Evolutionary conservation across 2,329 filamentous ascomycete species (phyloP).

Genomic region (Xylaria sp.): DNA sequence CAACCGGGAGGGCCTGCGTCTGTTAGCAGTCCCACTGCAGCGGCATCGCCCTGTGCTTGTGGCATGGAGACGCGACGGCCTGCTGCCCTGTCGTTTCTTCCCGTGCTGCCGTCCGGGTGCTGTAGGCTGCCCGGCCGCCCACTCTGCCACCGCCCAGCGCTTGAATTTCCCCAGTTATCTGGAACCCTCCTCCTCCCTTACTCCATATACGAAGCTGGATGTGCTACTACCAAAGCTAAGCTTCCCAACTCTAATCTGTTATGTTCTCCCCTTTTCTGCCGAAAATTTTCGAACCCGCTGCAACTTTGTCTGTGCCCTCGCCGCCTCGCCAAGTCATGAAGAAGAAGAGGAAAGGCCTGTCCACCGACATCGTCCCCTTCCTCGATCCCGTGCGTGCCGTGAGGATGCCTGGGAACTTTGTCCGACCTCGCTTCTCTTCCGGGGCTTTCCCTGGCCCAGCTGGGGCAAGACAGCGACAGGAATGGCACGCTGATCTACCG

Average conservation of each 20-base stretch:
- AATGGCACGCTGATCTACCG: conserved; percentile 16
- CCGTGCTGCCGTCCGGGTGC: conserved; percentile 11
- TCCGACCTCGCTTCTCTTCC: conserved; percentile 26
- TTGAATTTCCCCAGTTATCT: conserved; percentile 16
- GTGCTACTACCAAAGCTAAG: not conserved
- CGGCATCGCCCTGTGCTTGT: conserved; percentile 2
- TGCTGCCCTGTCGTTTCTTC: conserved; percentile 4
- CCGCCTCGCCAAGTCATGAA: not conserved
- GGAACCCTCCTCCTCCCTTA: conserved; percentile 3
- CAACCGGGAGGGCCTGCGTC: conserved; percentile 3
- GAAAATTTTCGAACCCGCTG: not conserved
- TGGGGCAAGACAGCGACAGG: conserved; percentile 1
- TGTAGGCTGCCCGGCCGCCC: not conserved
- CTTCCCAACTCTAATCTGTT: not conserved
- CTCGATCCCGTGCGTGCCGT: not conserved
- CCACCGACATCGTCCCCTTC: not conserved
- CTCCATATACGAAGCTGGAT: not conserved
- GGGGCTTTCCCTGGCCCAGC: conserved; percentile 12
- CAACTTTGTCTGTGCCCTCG: not conserved
- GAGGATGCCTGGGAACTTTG: not conserved
- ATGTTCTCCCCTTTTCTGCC: not conserved
- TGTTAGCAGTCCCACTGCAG: conserved; percentile 2
- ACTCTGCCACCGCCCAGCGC: not conserved
- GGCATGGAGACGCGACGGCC: too few species aligned
- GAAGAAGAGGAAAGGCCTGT: too few species aligned